Percentiles rank a stretch among this genome's conserved stretches.
phyloP scores from a whole-genome alignment of 176 grass and related monocot genomes.

The Triticum monococcum region DNA sequence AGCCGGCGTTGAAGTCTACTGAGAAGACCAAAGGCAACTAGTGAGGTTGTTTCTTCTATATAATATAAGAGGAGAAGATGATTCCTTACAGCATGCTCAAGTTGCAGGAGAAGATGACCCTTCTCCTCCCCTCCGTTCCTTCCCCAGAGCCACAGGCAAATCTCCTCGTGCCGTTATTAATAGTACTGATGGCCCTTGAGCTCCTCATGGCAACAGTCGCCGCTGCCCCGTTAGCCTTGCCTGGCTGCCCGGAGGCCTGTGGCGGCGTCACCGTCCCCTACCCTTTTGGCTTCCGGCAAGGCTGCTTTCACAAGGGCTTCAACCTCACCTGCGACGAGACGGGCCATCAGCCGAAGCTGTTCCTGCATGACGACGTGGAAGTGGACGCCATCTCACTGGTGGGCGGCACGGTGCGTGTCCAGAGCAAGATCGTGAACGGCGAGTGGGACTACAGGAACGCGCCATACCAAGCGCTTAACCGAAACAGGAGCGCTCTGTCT shows the following conservation, averaged over 20 bases:
- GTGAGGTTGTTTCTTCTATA: neutral
- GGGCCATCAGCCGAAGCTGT: neutral
- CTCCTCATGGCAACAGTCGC: too few species aligned
- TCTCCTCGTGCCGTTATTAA: too few species aligned
- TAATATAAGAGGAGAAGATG: neutral
- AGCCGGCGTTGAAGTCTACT: neutral
- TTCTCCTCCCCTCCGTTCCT: too few species aligned
- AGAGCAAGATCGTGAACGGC: neutral
- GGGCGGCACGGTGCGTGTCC: slow-evolving; percentile 1
- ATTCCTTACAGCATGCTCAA: too few species aligned
- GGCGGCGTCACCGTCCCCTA: slow-evolving; percentile 31
- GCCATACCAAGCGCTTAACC: neutral
- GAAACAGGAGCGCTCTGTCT: neutral
- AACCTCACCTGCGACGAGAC: slow-evolving; percentile 30
- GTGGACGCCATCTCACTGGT: neutral
- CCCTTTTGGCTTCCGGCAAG: slow-evolving; percentile 25
- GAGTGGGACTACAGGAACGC: neutral
- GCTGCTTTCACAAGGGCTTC: slow-evolving; percentile 20
- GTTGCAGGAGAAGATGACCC: too few species aligned
- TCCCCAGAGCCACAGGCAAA: too few species aligned
- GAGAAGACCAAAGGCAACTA: neutral
- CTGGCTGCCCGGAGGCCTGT: slow-evolving; percentile 17
- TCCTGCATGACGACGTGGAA: neutral
- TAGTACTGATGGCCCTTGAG: neutral
- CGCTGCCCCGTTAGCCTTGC: slow-evolving; percentile 1